Base-by-base conservation (phyloP, 2,329 filamentous ascomycete species). In the Fusarium mundagurra region DNA sequence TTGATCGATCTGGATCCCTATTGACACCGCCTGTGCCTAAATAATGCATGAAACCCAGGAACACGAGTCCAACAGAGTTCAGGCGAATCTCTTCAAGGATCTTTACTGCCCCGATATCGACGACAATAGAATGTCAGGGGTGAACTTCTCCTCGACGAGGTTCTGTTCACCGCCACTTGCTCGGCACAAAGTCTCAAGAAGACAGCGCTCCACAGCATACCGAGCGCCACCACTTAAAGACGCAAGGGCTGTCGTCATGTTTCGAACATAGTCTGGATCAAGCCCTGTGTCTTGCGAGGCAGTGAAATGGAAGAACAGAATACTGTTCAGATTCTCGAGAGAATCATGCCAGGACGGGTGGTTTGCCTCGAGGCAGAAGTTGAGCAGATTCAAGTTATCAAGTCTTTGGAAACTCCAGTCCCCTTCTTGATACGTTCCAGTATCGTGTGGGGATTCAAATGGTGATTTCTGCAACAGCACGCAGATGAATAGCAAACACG, bases 401-500 rank as follows among this genome's bases (percentile, higher is more conserved):
- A 38, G 34, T 5, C 6, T 54, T 29, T 55, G 51, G 4, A 41
- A 55, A 16, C 3, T 13, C 51, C 51, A 55, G 0, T 3, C 24
- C 6, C 8, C 51, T 4, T 41, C 20, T 0, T n/a, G 24, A 6
- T 22, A 50, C 1, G 11, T 29, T 17, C 36, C 43, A 5, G 20
- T 3, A 7, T 45, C 58, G 13, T n/a, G 6, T 0, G 17, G n/a
- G 0, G 31, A 65, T 5, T 20, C 22, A 2, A 6, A 38, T 0
- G 29, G 36, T 0, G 61, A 33, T 3, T 24, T 44, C 1, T 67
- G 61, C 0, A 67, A 36, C 4, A 58, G 31, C 0, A 65, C 47
- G 22, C 61, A 67, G 16, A 67, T 67, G 20, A 65, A 67, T 2
- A 67, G 43, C 18, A 67, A 38, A 3, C 61, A 58, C 0, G 64